Conservation (phyloP, 768 basidiomycete species). For the Filobasidium wieringae region DNA sequence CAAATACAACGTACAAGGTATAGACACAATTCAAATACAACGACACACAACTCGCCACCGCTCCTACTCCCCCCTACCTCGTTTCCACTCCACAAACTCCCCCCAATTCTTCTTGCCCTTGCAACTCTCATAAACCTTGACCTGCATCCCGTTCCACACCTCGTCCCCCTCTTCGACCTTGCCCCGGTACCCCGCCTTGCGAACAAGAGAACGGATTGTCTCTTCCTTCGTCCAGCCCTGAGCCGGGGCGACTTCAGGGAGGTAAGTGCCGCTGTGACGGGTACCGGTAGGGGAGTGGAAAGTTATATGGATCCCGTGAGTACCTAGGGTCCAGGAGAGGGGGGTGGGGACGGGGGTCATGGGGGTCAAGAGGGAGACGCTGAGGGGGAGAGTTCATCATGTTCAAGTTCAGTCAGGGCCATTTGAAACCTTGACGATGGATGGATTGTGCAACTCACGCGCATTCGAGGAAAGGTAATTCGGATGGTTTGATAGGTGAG, state of each 20-base stretch:
- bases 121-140: constrained; percentile 31
- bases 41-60: no score
- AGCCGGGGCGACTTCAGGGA: constrained; percentile 81
- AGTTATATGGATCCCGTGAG: constrained; percentile 80
- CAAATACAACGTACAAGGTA: no score
- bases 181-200: constrained; percentile 64
- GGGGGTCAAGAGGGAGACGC: constrained; percentile 83
- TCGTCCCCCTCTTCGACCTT: constrained; percentile 25
- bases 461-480: constrained; percentile 71
- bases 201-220: constrained; percentile 79
- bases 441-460: constrained; percentile 1
- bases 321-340: constrained; percentile 84
- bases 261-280: constrained; percentile 68
- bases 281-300: constrained; percentile 44
- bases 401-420: background rate
- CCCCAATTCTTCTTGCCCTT: constrained; percentile 25
- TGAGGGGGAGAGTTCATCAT: constrained; percentile 32
- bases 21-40: no score
- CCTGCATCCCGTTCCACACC: constrained; percentile 27
- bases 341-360: constrained; percentile 75
- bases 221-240: constrained; percentile 91
- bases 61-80: background rate
- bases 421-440: background rate
- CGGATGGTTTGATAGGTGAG: constrained; percentile 57
- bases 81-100: constrained; percentile 24